Percentiles rank a stretch among this genome's conserved stretches.
These are phyloP conservation scores for Daldinia sp. DNA, from an alignment of 2,329 filamentous ascomycete genomes.

Conservation along the genomic window DNA sequence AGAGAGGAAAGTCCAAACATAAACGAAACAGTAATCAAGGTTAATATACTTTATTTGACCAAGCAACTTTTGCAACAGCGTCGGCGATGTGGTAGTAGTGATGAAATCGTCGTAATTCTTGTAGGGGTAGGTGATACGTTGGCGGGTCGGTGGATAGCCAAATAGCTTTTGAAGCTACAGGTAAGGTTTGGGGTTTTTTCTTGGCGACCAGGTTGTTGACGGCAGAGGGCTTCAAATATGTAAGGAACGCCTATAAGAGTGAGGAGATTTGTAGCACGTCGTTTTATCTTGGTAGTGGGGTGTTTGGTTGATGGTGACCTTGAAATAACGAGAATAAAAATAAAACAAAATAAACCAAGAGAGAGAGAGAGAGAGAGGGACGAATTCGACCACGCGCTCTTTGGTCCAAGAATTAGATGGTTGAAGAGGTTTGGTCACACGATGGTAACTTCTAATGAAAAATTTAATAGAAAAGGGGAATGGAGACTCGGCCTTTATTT, in stretches of 20 bases:
- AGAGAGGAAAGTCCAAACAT: conserved; percentile 1
- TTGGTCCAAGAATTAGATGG: neutral
- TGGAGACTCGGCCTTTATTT: conserved; percentile 9
- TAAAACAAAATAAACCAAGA: neutral
- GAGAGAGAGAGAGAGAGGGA: neutral
- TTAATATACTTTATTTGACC: conserved; percentile 15
- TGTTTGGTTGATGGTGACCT: too few species aligned
- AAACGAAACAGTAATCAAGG: conserved; percentile 16
- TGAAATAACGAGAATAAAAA: neutral
- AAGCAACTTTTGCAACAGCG: conserved; percentile 7
- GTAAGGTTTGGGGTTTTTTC: conserved; percentile 15
- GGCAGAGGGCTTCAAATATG: conserved; percentile 15
- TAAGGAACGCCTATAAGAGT: conserved; percentile 12
- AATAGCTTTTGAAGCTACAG: neutral
- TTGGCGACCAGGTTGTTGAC: conserved; percentile 23
- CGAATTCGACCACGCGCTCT: conserved; percentile 13
- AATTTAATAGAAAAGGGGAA: conserved; percentile 13
- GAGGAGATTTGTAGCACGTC: conserved; percentile 1
- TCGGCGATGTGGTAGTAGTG: conserved; percentile 11
- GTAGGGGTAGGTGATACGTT: neutral
- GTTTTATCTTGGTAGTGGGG: conserved; percentile 12
- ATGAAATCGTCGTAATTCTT: neutral
- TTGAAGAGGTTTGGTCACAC: conserved; percentile 4
- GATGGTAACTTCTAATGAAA: conserved; percentile 8
- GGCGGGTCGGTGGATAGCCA: neutral